Conservation (phyloP, 371 early-diverging fungal genomes). For the Astathelohania contejeani region DNA sequence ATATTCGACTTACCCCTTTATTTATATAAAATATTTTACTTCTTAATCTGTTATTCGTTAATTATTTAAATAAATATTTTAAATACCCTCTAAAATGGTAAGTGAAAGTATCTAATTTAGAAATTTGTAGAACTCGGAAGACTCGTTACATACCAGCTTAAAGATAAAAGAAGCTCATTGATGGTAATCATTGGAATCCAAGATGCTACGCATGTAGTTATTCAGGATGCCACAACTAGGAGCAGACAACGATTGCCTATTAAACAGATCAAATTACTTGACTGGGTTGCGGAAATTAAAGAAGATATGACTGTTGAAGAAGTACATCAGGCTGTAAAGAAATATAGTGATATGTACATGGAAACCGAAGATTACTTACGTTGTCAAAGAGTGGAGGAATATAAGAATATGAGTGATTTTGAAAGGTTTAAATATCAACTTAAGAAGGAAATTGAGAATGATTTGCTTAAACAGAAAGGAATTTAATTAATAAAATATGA, state of each 20-base stretch:
- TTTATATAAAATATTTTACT: too few relatives aligned
- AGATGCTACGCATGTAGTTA: constrained; percentile 28
- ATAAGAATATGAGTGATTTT: constrained; percentile 23
- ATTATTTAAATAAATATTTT: too few relatives aligned
- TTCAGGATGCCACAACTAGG: constrained; percentile 17
- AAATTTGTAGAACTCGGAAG: constrained; percentile 31
- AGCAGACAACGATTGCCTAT: constrained; percentile 13
- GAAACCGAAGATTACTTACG: background rate
- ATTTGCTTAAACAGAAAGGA: constrained; percentile 21
- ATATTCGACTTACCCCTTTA: too few relatives aligned
- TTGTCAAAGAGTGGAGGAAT: background rate
- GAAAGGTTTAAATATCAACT: constrained; percentile 31
- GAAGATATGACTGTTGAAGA: background rate
- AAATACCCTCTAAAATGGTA: too few relatives aligned
- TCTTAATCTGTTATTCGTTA: too few relatives aligned
- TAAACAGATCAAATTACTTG: constrained; percentile 16
- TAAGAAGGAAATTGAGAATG: constrained; percentile 17
- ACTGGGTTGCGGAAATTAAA: constrained; percentile 22
- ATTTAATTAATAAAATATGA: constrained; percentile 14
- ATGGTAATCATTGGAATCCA: constrained; percentile 32
- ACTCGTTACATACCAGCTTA: constrained; percentile 10
- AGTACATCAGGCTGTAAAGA: background rate
- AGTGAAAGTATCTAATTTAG: too few relatives aligned
- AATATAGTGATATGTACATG: too few relatives aligned
- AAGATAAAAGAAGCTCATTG: constrained; percentile 14